Evolutionary conservation across 2,329 filamentous ascomycete genomes (phyloP).

Genomic region (Colletotrichum camelliae): DNA sequence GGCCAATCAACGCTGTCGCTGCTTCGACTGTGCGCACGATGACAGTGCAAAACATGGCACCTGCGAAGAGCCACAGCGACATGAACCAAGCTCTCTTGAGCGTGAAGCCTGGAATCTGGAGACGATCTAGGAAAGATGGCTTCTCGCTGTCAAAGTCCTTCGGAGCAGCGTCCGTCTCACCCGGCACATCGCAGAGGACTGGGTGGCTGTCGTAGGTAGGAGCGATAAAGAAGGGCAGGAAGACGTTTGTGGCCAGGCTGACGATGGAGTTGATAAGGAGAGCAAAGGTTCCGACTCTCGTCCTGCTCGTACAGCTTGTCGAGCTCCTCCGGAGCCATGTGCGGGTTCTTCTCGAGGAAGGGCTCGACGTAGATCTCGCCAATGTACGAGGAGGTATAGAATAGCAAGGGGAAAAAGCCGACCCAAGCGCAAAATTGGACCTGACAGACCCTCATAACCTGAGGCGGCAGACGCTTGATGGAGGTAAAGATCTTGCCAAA

Average conservation of each 20-base stretch:
- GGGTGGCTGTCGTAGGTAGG: slow-evolving; percentile 71
- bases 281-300: slow-evolving; percentile 86
- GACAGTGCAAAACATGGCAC: slow-evolving; percentile 83
- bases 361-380: slow-evolving; percentile 92
- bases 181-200: slow-evolving; percentile 31
- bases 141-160: slow-evolving; percentile 37
- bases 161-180: slow-evolving; percentile 33
- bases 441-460: slow-evolving; percentile 81
- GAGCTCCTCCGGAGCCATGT: slow-evolving; percentile 78
- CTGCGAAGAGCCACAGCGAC: slow-evolving; percentile 82
- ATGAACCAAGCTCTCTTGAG: slow-evolving; percentile 87
- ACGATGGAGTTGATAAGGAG: slow-evolving; percentile 87
- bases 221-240: slow-evolving; percentile 85
- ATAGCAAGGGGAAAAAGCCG: slow-evolving; percentile 94
- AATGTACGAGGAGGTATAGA: slow-evolving; percentile 94
- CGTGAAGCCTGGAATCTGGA: slow-evolving; percentile 84
- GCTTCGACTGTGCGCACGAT: slow-evolving; percentile 73
- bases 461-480: slow-evolving; percentile 78
- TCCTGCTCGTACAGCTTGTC: slow-evolving; percentile 84
- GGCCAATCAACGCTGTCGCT: slow-evolving; percentile 78
- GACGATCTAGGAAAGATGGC: slow-evolving; percentile 57
- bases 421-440: slow-evolving; percentile 91
- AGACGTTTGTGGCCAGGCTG: slow-evolving; percentile 80
- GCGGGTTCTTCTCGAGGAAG: slow-evolving; percentile 75
- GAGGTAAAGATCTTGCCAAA: slow-evolving; percentile 80